A percentile compares a stretch with the other conserved stretches of the same genome.
phyloP scores from a whole-genome alignment of 768 basidiomycete genomes.

The Flagelloscypha sp. region DNA sequence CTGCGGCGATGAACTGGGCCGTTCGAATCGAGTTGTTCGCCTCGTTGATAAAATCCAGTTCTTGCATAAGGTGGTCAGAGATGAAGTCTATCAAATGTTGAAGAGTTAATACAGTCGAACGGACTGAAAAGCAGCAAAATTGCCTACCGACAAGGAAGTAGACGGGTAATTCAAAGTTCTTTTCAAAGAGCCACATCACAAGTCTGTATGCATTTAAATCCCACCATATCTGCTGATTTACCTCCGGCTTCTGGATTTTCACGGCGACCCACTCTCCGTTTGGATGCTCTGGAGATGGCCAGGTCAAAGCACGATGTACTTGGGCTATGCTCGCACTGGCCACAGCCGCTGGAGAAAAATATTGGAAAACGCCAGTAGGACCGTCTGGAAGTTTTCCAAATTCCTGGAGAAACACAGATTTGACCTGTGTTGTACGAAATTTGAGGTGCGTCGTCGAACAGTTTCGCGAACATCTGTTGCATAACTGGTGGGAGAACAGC shows the following conservation, averaged over 20 bases:
- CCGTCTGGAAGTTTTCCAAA: constrained; percentile 59
- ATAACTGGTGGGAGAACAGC: constrained; percentile 78
- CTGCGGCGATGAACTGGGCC: constrained; percentile 61
- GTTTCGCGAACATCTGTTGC: constrained; percentile 69
- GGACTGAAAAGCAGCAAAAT: neutral
- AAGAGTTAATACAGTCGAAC: neutral
- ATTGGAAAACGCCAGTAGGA: constrained; percentile 67
- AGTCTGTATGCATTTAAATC: constrained; percentile 63
- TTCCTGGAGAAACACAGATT: constrained; percentile 58
- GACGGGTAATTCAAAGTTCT: constrained; percentile 79
- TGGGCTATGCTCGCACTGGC: constrained; percentile 92
- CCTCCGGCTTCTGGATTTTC: constrained; percentile 87
- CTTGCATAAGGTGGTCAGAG: constrained; percentile 71
- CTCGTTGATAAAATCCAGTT: constrained; percentile 78
- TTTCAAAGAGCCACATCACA: constrained; percentile 75
- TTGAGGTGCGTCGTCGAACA: constrained; percentile 87
- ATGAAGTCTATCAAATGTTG: constrained; percentile 49
- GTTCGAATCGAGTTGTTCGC: constrained; percentile 70
- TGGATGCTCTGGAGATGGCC: constrained; percentile 31
- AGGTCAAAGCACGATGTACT: constrained; percentile 69
- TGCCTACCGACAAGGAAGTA: constrained; percentile 68
- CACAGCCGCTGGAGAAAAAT: constrained; percentile 67
- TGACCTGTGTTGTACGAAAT: constrained; percentile 66
- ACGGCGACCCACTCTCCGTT: constrained; percentile 76
- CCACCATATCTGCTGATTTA: constrained; percentile 80